phyloP scores from a whole-genome alignment of 169 alveolate genomes.

The Plasmodium ovale region DNA sequence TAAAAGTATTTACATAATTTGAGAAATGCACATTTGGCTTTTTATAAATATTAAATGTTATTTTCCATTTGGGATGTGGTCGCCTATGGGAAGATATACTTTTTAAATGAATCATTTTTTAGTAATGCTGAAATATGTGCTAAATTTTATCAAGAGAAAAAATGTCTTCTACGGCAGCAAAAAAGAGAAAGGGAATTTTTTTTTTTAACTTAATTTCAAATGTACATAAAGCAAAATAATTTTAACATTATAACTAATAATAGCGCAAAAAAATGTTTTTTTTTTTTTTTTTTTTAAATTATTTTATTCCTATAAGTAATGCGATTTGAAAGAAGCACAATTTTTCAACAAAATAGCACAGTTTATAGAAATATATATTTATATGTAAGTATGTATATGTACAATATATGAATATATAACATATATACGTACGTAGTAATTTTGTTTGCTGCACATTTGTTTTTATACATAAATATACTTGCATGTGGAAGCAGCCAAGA shows the following conservation, averaged over 20 bases:
- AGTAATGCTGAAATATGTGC: not conserved
- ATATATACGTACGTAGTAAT: too few species aligned
- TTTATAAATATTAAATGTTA: conserved; percentile 24
- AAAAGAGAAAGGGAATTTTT: not conserved
- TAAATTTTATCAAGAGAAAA: conserved; percentile 6
- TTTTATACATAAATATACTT: conserved; percentile 14
- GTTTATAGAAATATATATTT: conserved; percentile 3
- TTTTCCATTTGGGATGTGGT: conserved; percentile 13
- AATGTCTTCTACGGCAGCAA: not conserved
- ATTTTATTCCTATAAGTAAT: not conserved
- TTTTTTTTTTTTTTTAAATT: conserved; percentile 4
- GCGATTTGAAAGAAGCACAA: not conserved
- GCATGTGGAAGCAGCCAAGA: not conserved
- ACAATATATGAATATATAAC: not conserved
- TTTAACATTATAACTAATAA: not conserved
- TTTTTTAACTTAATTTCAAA: not conserved
- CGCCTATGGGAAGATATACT: conserved; percentile 29
- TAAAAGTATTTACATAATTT: conserved; percentile 23
- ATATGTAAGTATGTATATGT: conserved; percentile 12
- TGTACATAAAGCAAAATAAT: not conserved
- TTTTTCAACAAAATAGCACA: not conserved
- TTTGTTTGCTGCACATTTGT: too few species aligned
- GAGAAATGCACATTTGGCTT: conserved; percentile 36
- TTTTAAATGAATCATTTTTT: conserved; percentile 62
- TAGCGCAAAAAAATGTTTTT: not conserved